Evolutionary conservation across 2,329 filamentous ascomycete genomes (phyloP), one percentile per base, ranked within the genome.

Genomic region (Hymenoscyphus albidus): DNA sequence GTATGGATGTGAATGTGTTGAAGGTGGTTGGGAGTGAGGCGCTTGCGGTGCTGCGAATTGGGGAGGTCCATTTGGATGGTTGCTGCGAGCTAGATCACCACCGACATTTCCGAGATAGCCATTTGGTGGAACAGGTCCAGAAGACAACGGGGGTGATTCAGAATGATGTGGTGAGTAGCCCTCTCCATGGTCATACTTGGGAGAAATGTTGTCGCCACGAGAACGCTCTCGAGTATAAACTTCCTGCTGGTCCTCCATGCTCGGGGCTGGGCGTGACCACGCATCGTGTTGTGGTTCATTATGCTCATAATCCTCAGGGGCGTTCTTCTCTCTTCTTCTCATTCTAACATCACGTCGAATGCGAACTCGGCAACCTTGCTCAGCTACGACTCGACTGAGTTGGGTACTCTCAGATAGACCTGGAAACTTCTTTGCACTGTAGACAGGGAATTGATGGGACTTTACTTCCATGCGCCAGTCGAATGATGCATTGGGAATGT

Each of bases 401-500:
- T 85, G 81, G 0, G 95, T 99, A 79, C 93, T 97, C 77, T 95
- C 92, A 56, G 91, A 89, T 65, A 98, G 81, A 18, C 94, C 95
- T 16, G 95, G 95, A 80, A 99, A 99, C 80, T 97, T 98, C 87
- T 98, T 99, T 61, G 95, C 95, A 72, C 93, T 97, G 80, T 85
- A 98, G 54, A 98, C 95, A 59, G 86, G 88, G 77, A 99, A 98
- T 0, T 91, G 87, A 13, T 84, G 80, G 0, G 95, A 96, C 81
- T 94, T 93, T 72, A 97, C 90, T 77, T 97, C 92, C 79, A 97
- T 86, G 62, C 93, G 86, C 80, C 92, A 94, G 74, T 93, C 89
- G 68, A 96, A 91, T 65, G 89, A 78, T 72, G 72, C 65, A 65
- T 74, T 83, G 58, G 77, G 79, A 76, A 77, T 27, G 77, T 76